Evolutionary conservation across 345 rosid genomes (phyloP).

Genomic region (sweet orange (Citrus sinensis)): DVS_A1.0 CM039163.1:3900501-3901000

Average conservation of each 20-base stretch:
- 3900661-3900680: constrained; percentile 1
- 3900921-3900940: too few relatives aligned
- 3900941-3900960: constrained; percentile 4
- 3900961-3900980: constrained; percentile 29
- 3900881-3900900: too few relatives aligned
- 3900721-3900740: background rate
- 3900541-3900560: background rate
- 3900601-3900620: background rate
- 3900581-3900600: background rate
- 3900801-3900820: too few relatives aligned
- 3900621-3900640: constrained; percentile 42
- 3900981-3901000: constrained; percentile 26
- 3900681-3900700: constrained; percentile 16
- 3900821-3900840: too few relatives aligned
- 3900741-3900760: background rate
- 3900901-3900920: too few relatives aligned
- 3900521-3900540: constrained; percentile 26
- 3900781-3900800: too few relatives aligned
- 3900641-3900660: constrained; percentile 14
- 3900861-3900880: too few relatives aligned
- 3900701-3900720: constrained; percentile 7
- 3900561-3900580: background rate
- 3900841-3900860: too few relatives aligned
- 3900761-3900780: background rate
- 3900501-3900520: constrained; percentile 37